phyloP scores from a whole-genome alignment of 2,329 filamentous ascomycete species.

The Coniochaeta sp. region DNA sequence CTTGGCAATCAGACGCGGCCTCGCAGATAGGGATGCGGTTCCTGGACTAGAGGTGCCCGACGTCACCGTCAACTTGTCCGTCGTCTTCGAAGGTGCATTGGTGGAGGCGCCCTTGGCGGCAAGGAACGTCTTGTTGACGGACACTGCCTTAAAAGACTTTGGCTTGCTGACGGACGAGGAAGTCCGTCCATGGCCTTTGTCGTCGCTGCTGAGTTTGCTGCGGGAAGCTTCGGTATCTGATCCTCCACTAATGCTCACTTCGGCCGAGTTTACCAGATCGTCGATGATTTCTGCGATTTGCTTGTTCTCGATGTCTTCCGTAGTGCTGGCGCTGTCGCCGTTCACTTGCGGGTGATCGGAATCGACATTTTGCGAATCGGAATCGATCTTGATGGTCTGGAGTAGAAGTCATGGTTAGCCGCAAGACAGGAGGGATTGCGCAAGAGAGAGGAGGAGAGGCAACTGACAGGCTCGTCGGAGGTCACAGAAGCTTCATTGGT shows the following conservation, averaged over 20 bases:
- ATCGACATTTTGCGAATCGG: constrained; percentile 41
- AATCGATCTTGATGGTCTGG: constrained; percentile 26
- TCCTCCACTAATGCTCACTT: constrained; percentile 64
- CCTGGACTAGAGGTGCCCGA: constrained; percentile 38
- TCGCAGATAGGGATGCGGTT: constrained; percentile 41
- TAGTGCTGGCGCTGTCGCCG: constrained; percentile 27
- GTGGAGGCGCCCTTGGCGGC: constrained; percentile 56
- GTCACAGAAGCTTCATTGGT: constrained; percentile 46
- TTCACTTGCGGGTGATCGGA: constrained; percentile 39
- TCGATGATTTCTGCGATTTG: constrained; percentile 50
- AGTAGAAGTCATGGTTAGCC: constrained; percentile 17
- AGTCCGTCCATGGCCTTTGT: constrained; percentile 51
- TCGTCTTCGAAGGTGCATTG: constrained; percentile 38
- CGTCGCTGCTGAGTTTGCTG: constrained; percentile 47
- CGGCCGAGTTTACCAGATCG: constrained; percentile 52
- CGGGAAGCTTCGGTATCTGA: constrained; percentile 71
- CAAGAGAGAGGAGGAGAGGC: constrained; percentile 1
- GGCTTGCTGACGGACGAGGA: constrained; percentile 64
- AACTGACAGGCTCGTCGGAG: constrained; percentile 40
- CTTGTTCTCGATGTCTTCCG: constrained; percentile 50
- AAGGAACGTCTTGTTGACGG: constrained; percentile 78
- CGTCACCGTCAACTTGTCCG: constrained; percentile 41
- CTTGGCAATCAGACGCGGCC: constrained; percentile 71
- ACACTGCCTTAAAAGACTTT: constrained; percentile 75
- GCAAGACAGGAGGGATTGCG: not conserved